Evolutionary conservation across 169 alveolate species (phyloP), one percentile per base, ranked within the genome.

Genomic region (Plasmodium cynomolgi): DNA sequence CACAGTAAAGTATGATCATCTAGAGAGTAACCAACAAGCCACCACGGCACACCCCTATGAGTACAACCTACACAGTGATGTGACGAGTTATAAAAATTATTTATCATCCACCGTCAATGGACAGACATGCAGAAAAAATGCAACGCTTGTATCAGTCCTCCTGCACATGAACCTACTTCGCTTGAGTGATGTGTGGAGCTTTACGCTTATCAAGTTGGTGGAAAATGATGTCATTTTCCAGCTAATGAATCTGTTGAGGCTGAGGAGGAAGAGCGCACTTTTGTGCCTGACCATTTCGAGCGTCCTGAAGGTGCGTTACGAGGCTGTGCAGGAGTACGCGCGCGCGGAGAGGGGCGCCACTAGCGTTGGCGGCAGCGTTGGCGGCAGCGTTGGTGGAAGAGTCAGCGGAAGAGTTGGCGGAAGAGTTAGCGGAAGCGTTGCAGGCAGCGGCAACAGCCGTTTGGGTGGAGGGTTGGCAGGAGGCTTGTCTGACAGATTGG

Each of bases 181-280:
- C 3, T 26, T 90, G 23, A 31, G 83, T 26, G 94, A 90, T 33
- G 31, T 90, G 15, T 90, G 94, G 94, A 90, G 91, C 34, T 39
- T 11, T 26, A 26, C 34, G 6, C 74, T 90, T 2, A 80, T 44
- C 20, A 80, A 68, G 37, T 26, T 58, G 20, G 37, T 90, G 20
- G 77, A 81, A 33, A 80, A 90, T 23, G 79, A 81, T 90, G 5
- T 44, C 17, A 39, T 81, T 68, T 90, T 90, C 74, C 83, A 90
- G 20, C 20, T 90, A 3, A 62, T 90, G 54, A 90, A 90, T 68
- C 39, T 90, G 29, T 31, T 90, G 4, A 80, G 34, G 23, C 11
- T 44, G 31, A 81, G 56, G 74, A 68, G 83, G 41, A 90, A 90
- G 77, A 39, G 74, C 26, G 31, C 56, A 41, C 94, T 90, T 26